These are phyloP conservation scores for Ensete glaucum DNA, from an alignment of 176 grass and related monocot species.

Conservation along the genomic window DNA sequence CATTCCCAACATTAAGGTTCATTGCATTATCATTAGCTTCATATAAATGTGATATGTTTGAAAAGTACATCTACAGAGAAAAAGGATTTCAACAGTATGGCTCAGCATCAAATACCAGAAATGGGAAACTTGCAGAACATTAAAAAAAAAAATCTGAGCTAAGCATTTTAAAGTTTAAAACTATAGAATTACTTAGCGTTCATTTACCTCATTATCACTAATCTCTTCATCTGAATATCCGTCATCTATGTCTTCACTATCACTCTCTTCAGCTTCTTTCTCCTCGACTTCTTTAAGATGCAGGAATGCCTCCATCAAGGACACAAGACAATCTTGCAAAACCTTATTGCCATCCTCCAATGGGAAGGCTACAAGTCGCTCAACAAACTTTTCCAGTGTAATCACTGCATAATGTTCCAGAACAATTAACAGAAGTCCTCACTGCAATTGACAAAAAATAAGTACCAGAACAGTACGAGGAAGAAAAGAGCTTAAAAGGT, in stretches of 20 bases:
- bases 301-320: conserved; percentile 64
- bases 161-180: conserved; percentile 8
- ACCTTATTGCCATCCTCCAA: conserved; percentile 34
- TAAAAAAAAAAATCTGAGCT: neutral
- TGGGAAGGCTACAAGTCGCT: conserved; percentile 30
- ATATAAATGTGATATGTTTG: neutral
- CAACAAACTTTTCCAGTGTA: conserved; percentile 42
- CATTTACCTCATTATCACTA: conserved; percentile 32
- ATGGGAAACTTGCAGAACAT: neutral
- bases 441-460: neutral
- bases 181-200: conserved; percentile 31
- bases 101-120: neutral
- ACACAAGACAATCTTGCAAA: conserved; percentile 49
- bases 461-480: neutral
- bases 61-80: neutral
- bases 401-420: conserved; percentile 39
- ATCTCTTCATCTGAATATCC: conserved; percentile 30
- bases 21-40: no score
- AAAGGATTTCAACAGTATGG: neutral
- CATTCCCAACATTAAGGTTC: neutral
- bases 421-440: neutral
- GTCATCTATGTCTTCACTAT: conserved; percentile 31
- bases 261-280: conserved; percentile 31
- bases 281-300: conserved; percentile 56
- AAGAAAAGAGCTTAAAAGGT: neutral